phyloP scores from a whole-genome alignment of 1,139 yeast species.

The Pichia sp. region DNA sequence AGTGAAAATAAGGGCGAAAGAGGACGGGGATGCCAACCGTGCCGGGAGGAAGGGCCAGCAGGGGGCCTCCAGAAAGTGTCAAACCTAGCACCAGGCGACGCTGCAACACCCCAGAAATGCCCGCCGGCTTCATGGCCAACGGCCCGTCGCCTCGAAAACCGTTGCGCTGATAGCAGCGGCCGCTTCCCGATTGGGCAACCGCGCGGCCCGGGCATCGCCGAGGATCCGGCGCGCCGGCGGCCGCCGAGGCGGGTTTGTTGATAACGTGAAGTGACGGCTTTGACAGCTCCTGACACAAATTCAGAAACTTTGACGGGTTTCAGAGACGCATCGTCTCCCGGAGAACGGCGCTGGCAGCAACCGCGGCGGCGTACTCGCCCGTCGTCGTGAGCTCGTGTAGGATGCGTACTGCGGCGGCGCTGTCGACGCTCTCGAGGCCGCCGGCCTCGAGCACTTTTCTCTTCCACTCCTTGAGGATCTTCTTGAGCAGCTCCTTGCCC shows the following conservation, averaged over 20 bases:
- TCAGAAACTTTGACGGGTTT: neutral
- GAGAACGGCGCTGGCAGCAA: conserved; percentile 19
- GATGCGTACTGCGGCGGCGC: conserved; percentile 38
- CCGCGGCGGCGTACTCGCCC: conserved; percentile 20
- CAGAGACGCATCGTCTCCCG: conserved; percentile 20
- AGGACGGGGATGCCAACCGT: too few relatives aligned
- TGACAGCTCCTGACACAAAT: too few relatives aligned
- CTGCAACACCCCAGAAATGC: too few relatives aligned
- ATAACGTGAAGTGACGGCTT: neutral
- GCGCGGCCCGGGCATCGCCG: neutral
- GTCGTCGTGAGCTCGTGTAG: conserved; percentile 37
- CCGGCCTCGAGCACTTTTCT: conserved; percentile 38
- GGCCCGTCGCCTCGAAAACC: conserved; percentile 1
- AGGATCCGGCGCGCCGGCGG: neutral
- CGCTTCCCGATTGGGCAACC: neutral
- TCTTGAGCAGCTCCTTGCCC: conserved; percentile 55
- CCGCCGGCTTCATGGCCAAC: neutral
- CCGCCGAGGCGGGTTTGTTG: neutral
- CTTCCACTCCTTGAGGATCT: conserved; percentile 61
- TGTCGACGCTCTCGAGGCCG: conserved; percentile 34
- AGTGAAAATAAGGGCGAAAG: too few relatives aligned
- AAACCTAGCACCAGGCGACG: too few relatives aligned
- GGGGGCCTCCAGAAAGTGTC: neutral
- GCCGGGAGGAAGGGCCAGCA: neutral
- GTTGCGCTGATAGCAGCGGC: neutral